Base-by-base conservation (phyloP, 2,329 filamentous ascomycete species). In the Akanthomyces dipterigenus region DNA sequence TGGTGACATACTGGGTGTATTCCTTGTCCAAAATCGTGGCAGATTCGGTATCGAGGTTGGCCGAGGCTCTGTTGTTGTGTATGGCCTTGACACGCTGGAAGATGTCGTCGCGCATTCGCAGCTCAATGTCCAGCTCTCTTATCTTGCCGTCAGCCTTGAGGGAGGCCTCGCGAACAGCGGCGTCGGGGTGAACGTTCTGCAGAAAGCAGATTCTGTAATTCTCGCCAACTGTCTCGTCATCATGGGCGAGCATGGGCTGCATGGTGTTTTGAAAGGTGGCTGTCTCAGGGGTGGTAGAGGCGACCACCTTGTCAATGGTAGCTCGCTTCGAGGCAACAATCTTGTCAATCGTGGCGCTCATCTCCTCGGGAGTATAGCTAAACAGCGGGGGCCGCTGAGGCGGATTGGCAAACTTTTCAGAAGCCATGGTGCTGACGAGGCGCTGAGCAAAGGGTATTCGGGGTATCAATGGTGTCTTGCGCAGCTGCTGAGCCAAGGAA, bases 381-480 rank as follows among this genome's bases (percentile, higher is more conserved):
- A 93, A 95, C 71, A 86, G 81, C 60, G 90, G 89, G 62, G 90
- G 90, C 45, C 87, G 80, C 78, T 93, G 90, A 3, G 90, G 90
- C 65, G 90, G 90, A 71, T 82, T 88, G 73, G 82, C 82, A 76
- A 89, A 91, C 74, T 86, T 83, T 66, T 81, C 75, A 63, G 84
- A 81, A 66, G 83, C 85, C 87, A 90, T 90, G 70, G 74, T 82
- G 66, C 80, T 86, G 67, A 75, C 71, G 63, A 72, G 70, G 65
- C 70, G 75, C 66, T 68, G 58, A 69, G 70, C 60, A 63, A 64
- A 61, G 62, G 67, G 61, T 62, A 67, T 62, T 67, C 69, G 63
- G 73, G 67, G 61, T 66, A 61, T 62, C 68, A 68, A 61, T 66
- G 73, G 67, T 54, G 16, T 54, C 70, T 75, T 70, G 64, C 77